Evolutionary conservation across 768 basidiomycete genomes (phyloP), one percentile per base, ranked within the genome.

Genomic region (Kwoniella botswanensis): DNA sequence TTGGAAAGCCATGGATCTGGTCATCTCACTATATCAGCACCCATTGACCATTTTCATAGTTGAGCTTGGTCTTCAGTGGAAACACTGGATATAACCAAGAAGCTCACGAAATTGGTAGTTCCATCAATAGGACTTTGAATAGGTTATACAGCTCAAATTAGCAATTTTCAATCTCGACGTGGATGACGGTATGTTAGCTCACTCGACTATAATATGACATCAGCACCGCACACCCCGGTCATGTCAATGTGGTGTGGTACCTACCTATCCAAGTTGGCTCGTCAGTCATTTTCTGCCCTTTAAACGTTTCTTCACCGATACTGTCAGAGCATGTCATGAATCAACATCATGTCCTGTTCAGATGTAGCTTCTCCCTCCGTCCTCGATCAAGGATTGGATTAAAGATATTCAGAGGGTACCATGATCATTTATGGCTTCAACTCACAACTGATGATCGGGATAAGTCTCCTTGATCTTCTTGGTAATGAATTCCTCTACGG

Each of bases 251-350:
- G 21, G 22, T 0, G 29, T 22, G 42, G 18, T 10, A 94, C 82
- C 96, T 93, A 70, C 95, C 92, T 77, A 96, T 97, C 86, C 92
- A 99, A 0, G 96, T 98, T 4, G 94, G 94, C 41, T 89, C 90
- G 76, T 97, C 92, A 1, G 92, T 93, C 67, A 96, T 84, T 12
- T 89, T 86, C 21, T 81, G 73, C 86, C 68, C 86, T 82, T 79
- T 75, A 75, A 91, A 94, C 0, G 92, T 92, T 85, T 98, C 96
- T 81, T 99, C 96, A 67, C 96, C 96, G 69, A 98, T 93, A 84
- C 93, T 95, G 70, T 58, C 2, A 50, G 43, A 42, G 18, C 55
- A 9, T 6, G 7, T 35, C 35, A 35, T 6, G 35, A 35, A 7
- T 35, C 35, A 35, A 9, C 7, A 35, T 35, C 35, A 35, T 35